Evolutionary conservation across 2,329 filamentous ascomycete species (phyloP).

Genomic region (Cadophora malorum): DNA sequence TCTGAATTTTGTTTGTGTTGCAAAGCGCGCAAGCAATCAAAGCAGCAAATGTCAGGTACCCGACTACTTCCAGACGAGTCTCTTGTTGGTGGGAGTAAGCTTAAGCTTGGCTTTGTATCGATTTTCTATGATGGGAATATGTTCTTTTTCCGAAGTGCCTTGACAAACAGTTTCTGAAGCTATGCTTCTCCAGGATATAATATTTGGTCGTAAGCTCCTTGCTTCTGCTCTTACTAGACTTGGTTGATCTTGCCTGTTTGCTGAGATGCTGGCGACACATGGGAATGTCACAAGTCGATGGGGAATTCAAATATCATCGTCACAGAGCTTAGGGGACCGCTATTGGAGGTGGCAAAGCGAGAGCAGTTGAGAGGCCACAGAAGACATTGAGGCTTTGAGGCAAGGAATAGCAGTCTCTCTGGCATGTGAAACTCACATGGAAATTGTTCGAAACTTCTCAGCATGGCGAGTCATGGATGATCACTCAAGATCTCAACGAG

Average conservation of each 20-base stretch:
- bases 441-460: not conserved
- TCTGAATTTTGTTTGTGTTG: not conserved
- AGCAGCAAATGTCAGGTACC: no score
- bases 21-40: no score
- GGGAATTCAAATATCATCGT: not conserved
- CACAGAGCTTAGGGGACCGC: not conserved
- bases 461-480: not conserved
- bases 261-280: not conserved
- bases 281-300: not conserved
- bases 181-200: not conserved
- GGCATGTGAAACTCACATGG: slow-evolving; percentile 28
- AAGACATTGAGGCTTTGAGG: not conserved
- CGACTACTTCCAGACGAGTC: no score
- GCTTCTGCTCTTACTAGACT: not conserved
- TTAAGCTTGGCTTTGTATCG: no score
- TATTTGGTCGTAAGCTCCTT: not conserved
- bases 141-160: no score
- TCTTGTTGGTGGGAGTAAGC: no score
- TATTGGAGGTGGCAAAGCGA: not conserved
- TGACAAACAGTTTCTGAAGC: no score
- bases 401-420: not conserved
- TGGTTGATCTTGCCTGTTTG: not conserved
- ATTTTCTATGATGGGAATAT: no score
- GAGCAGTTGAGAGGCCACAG: not conserved
- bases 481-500: not conserved